Evolutionary conservation across 139 green algal species (phyloP), one percentile per base, ranked within the genome.

Genomic region (Chlorella sorokiniana): DNA sequence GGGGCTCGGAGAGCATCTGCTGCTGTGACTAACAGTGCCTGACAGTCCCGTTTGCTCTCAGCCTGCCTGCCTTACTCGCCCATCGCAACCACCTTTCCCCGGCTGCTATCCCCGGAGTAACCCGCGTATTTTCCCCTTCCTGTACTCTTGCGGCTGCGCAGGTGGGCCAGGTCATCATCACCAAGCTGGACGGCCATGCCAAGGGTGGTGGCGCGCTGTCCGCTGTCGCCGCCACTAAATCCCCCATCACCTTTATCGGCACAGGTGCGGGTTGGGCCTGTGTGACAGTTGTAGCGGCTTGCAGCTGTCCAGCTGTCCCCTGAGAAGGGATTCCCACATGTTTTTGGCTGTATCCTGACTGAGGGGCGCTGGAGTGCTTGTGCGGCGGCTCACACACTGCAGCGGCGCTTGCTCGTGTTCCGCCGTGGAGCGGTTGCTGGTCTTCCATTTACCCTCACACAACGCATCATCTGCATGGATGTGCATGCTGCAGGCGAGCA

Each of bases 101-200:
- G n/a, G n/a, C n/a, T n/a, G n/a, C n/a, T n/a, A n/a, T n/a, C n/a
- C n/a, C n/a, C n/a, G n/a, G 48, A 16, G 14, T 59, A 59, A 16
- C 48, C 11, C 16, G 48, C 48, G 11, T 59, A 16, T 59, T 16
- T 16, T 42, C 61, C 61, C 61, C n/a, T 33, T 68, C 52, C 35
- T 45, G 63, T 51, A 38, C 5, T 20, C 4, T 33, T 18, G 37
- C 22, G 9, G 2, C 64, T 16, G 14, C 45, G 27, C 81, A 96
- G 82, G 94, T 97, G 33, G 95, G 96, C 3, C 91, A 93, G 9
- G 96, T 99, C 5, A 98, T 99, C 83, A 86, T 99, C 41, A 99
- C 97, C 20, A 99, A 99, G 90, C 93, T 99, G 89, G 97, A 99
- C 81, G 97, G 97, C 23, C 96, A 99, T 83, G 97, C 97, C 76